Evolutionary conservation across 2,329 filamentous ascomycete genomes (phyloP).

Genomic region (Gnomoniopsis sp.): DNA sequence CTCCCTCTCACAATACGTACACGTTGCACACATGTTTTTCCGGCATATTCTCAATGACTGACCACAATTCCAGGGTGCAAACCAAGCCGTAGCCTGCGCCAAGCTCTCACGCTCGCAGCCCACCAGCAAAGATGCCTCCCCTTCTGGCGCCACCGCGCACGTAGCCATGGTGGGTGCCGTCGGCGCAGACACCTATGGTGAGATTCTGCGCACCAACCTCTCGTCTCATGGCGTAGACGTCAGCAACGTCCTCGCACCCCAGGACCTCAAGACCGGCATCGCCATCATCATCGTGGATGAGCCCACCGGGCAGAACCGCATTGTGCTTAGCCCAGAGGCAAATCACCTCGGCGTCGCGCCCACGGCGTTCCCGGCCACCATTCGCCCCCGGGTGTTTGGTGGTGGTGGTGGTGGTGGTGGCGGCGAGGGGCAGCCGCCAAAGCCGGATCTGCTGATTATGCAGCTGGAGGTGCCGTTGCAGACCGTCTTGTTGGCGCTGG

Average conservation of each 20-base stretch:
- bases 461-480: constrained; percentile 73
- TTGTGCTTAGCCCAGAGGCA: constrained; percentile 69
- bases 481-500: constrained; percentile 61
- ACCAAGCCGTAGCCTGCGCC: constrained; percentile 87
- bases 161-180: constrained; percentile 75
- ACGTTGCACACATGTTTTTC: no score
- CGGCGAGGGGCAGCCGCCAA: not conserved
- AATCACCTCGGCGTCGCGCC: constrained; percentile 44
- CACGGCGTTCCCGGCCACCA: not conserved
- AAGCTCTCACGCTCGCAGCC: constrained; percentile 63
- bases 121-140: constrained; percentile 27
- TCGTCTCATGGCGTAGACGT: constrained; percentile 60
- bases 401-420: not conserved
- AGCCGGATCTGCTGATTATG: constrained; percentile 65
- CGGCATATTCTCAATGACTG: not conserved
- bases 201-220: constrained; percentile 56
- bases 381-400: constrained; percentile 21
- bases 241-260: constrained; percentile 43
- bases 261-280: constrained; percentile 58
- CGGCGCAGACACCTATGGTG: constrained; percentile 64
- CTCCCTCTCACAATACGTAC: no score
- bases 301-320: constrained; percentile 70
- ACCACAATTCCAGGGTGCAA: constrained; percentile 60
- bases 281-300: constrained; percentile 76
- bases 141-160: constrained; percentile 53